These are phyloP conservation scores for Colletotrichum musicola DNA, from an alignment of 2,329 filamentous ascomycete species.

Conservation along the genomic window DNA sequence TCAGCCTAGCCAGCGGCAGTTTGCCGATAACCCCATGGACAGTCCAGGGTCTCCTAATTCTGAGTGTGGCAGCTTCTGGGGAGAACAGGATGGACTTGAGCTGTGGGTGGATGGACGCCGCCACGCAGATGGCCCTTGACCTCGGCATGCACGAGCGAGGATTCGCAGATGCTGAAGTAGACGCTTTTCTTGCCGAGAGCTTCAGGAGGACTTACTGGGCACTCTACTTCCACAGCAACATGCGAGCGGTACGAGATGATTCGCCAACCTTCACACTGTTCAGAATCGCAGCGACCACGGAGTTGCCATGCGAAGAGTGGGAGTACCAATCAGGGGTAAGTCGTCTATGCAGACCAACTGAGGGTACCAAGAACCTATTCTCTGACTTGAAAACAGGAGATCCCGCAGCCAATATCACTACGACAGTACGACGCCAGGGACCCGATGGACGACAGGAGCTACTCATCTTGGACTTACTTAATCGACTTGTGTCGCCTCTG, in stretches of 20 bases:
- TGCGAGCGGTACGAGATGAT: conserved; percentile 41
- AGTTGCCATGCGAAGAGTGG: conserved; percentile 56
- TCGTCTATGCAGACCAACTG: neutral
- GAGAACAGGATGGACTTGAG: conserved; percentile 47
- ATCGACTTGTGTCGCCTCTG: conserved; percentile 53
- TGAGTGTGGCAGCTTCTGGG: conserved; percentile 48
- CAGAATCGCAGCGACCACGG: conserved; percentile 48
- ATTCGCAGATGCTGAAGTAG: conserved; percentile 48
- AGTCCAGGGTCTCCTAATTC: conserved; percentile 49
- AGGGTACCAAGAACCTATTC: neutral
- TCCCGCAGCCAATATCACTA: conserved; percentile 50
- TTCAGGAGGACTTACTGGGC: conserved; percentile 57
- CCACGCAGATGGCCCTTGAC: conserved; percentile 48
- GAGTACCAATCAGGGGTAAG: conserved; percentile 56
- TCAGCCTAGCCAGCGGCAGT: conserved; percentile 47
- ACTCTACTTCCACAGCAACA: conserved; percentile 49
- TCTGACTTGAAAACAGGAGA: conserved; percentile 43
- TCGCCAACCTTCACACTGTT: conserved; percentile 45
- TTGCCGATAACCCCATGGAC: conserved; percentile 50
- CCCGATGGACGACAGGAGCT: conserved; percentile 50
- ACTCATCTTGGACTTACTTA: conserved; percentile 54
- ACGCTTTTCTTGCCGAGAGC: conserved; percentile 54
- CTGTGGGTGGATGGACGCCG: conserved; percentile 45
- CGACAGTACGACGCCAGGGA: conserved; percentile 52
- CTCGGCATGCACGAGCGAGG: conserved; percentile 50